A percentile compares a stretch with the other conserved stretches of the same genome.
Conservation (phyloP, 164 flowering plant genomes). For the Stephania japonica region DNA sequence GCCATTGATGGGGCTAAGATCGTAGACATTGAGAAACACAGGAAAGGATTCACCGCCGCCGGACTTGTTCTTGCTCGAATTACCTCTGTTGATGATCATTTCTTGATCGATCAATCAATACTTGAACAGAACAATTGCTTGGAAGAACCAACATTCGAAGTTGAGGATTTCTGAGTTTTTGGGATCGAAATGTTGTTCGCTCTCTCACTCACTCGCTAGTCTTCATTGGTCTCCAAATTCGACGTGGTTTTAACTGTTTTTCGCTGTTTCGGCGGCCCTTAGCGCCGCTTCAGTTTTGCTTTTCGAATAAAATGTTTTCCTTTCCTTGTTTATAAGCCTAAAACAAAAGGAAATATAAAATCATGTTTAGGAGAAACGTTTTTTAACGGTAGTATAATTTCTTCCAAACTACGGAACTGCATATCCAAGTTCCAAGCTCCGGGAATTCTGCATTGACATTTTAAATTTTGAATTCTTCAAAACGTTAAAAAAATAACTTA, state of each 20-base stretch:
- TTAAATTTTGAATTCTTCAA: neutral
- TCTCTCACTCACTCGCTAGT: neutral
- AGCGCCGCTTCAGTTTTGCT: neutral
- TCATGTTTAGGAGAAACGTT: neutral
- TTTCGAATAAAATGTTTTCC: neutral
- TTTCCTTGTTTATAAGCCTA: no score
- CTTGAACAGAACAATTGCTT: neutral
- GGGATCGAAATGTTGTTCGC: neutral
- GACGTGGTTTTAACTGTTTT: neutral
- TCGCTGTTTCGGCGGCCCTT: neutral
- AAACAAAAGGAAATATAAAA: no score
- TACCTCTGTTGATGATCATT: constrained; percentile 11
- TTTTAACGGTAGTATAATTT: neutral
- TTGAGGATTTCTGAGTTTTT: neutral
- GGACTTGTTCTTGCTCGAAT: constrained; percentile 14
- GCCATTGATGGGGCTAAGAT: constrained; percentile 73
- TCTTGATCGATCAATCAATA: neutral
- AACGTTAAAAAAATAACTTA: neutral
- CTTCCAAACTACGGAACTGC: neutral
- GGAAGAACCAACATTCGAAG: neutral
- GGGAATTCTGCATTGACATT: neutral
- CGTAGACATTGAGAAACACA: constrained; percentile 77
- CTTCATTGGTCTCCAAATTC: neutral
- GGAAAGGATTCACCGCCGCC: constrained; percentile 37
- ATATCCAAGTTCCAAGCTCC: neutral